Conservation (phyloP, 2,329 filamentous ascomycete genomes). For the Samsoniella hepiali region DNA sequence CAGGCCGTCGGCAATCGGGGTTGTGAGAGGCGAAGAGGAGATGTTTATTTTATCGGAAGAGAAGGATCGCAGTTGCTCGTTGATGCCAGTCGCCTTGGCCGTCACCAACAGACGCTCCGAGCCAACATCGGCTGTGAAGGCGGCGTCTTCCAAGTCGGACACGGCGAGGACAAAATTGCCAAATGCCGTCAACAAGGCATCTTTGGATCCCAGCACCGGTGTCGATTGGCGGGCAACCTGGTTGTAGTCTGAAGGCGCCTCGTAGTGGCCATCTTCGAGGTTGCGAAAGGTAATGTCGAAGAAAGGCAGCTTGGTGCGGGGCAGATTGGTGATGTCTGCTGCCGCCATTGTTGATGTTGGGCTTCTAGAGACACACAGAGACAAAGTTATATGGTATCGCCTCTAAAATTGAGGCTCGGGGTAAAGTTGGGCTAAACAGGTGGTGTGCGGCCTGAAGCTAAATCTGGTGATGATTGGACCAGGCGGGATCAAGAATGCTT, state of each 20-base stretch:
- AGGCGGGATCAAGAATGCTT: neutral
- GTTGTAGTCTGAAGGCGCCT: slow-evolving; percentile 13
- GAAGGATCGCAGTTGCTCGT: slow-evolving; percentile 9
- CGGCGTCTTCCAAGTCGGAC: slow-evolving; percentile 11
- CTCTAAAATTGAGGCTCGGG: neutral
- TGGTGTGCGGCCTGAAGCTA: neutral
- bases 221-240: slow-evolving; percentile 1
- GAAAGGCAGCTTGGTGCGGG: slow-evolving; percentile 19
- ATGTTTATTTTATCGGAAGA: neutral
- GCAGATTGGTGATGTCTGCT: neutral
- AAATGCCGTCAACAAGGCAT: slow-evolving; percentile 11
- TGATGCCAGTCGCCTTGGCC: slow-evolving; percentile 9
- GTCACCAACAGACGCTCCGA: slow-evolving; percentile 14
- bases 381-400: neutral
- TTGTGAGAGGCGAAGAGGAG: neutral
- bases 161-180: slow-evolving; percentile 13
- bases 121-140: slow-evolving; percentile 16
- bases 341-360: neutral
- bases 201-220: neutral
- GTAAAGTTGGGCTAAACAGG: neutral
- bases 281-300: slow-evolving; percentile 15
- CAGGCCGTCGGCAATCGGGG: neutral
- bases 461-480: neutral
- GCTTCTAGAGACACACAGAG: neutral
- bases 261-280: slow-evolving; percentile 6